A percentile compares a stretch with the other conserved stretches of the same genome.
Evolutionary conservation across 495 filamentous ascomycete genomes (phyloP).

Genomic region (Pyronema domesticum): DNA sequence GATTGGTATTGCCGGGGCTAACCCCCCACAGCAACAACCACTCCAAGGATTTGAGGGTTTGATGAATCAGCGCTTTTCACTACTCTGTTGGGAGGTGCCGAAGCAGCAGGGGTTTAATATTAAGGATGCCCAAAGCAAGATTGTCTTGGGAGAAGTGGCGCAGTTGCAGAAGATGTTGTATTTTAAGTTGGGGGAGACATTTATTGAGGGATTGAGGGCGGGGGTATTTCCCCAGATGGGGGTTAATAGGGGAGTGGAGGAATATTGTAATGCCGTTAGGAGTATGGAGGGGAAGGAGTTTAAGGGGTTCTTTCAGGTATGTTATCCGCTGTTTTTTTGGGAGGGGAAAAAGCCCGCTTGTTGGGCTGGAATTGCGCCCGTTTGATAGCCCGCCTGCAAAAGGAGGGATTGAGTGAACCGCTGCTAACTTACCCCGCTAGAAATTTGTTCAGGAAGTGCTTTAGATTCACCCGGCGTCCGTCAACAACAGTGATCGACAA

Average conservation of each 20-base stretch:
- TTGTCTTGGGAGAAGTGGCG: constrained; percentile 70
- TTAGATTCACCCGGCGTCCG: background rate
- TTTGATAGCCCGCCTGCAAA: background rate
- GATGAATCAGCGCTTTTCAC: constrained; percentile 73
- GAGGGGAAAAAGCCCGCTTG: no score
- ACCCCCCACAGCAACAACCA: constrained; percentile 29
- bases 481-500: no score
- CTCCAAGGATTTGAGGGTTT: constrained; percentile 87
- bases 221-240: constrained; percentile 1
- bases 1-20: background rate
- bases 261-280: constrained; percentile 5
- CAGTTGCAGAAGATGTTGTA: constrained; percentile 73
- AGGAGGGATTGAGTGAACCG: background rate
- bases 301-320: constrained; percentile 30
- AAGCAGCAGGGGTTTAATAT: constrained; percentile 57
- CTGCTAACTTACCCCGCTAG: background rate
- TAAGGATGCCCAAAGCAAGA: constrained; percentile 66
- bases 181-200: constrained; percentile 51
- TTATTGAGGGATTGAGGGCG: constrained; percentile 7
- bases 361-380: background rate
- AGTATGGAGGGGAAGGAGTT: constrained; percentile 31
- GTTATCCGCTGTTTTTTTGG: background rate
- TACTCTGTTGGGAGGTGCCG: constrained; percentile 71
- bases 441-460: constrained; percentile 3
- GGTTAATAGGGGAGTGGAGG: background rate